These are phyloP conservation scores for Calcarisporium arbuscula DNA, from an alignment of 2,329 filamentous ascomycete genomes.

Conservation along the genomic window DNA sequence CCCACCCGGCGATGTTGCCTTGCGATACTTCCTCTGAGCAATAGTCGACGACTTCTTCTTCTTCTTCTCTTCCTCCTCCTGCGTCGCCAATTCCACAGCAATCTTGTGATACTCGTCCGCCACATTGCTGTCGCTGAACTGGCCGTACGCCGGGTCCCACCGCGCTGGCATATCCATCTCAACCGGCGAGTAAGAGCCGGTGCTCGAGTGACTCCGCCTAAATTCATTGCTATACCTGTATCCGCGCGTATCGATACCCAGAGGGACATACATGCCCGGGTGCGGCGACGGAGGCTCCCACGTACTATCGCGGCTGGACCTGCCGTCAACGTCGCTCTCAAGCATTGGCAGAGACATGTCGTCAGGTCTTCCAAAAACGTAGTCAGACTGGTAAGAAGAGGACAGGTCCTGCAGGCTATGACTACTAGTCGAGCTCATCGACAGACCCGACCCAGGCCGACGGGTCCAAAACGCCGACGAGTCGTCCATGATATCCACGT, in stretches of 20 bases:
- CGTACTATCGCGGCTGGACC: conserved; percentile 15
- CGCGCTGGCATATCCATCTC: conserved; percentile 4
- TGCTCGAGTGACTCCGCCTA: conserved; percentile 1
- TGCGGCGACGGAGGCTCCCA: conserved; percentile 14
- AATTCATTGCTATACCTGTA: conserved; percentile 7
- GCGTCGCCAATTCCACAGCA: conserved; percentile 25
- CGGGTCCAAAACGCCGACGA: background rate
- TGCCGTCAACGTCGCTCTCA: conserved; percentile 11
- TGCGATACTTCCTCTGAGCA: too few species aligned
- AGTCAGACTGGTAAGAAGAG: conserved; percentile 1
- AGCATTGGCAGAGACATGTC: conserved; percentile 9
- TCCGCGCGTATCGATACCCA: conserved; percentile 7
- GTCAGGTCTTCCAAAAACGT: conserved; percentile 6
- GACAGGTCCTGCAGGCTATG: background rate
- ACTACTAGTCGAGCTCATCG: background rate
- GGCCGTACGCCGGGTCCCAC: conserved; percentile 16
- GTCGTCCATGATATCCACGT: conserved; percentile 22
- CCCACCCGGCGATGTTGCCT: too few species aligned
- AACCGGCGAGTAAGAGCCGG: conserved; percentile 3
- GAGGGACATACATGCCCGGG: conserved; percentile 6
- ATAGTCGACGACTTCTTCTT: too few species aligned
- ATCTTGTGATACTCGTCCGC: conserved; percentile 30
- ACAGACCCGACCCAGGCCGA: background rate
- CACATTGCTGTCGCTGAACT: conserved; percentile 23
- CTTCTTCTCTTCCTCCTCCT: too few species aligned